Conservation (phyloP, 805 yeast genomes). For the Lachancea cidri region DNA sequence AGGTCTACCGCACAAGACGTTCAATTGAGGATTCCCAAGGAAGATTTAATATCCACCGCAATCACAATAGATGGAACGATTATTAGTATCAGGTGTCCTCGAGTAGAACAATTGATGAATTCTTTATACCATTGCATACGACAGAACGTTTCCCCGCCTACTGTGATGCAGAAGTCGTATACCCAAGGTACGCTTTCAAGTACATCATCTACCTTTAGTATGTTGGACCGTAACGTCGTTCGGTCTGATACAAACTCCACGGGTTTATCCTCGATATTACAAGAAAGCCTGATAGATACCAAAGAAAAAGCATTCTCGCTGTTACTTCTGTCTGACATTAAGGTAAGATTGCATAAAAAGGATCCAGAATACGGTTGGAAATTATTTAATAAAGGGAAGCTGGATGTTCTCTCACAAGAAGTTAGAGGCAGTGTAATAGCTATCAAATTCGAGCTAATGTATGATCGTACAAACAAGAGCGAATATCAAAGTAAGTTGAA, state of each 20-base stretch:
- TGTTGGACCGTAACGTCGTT: constrained; percentile 10
- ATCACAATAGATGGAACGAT: constrained; percentile 11
- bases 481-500: constrained; percentile 12
- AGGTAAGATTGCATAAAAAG: constrained; percentile 20
- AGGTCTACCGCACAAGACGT: constrained; percentile 31
- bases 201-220: constrained; percentile 16
- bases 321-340: constrained; percentile 21
- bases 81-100: constrained; percentile 21
- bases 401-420: constrained; percentile 22
- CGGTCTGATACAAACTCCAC: constrained; percentile 10
- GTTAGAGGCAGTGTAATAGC: constrained; percentile 14
- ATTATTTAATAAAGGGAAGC: constrained; percentile 12
- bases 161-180: constrained; percentile 18
- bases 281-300: neutral
- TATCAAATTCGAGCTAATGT: constrained; percentile 15
- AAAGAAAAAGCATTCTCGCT: constrained; percentile 7
- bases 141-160: constrained; percentile 12
- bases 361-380: constrained; percentile 21
- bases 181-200: constrained; percentile 26
- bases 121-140: constrained; percentile 20
- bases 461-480: constrained; percentile 1
- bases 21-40: constrained; percentile 21
- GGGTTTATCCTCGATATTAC: constrained; percentile 5
- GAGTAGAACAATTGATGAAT: constrained; percentile 18
- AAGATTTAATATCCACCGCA: constrained; percentile 11